A percentile compares a stretch with the other conserved stretches of the same genome.
These are phyloP conservation scores for Chlamydomonas sp. DNA, from an alignment of 139 green algal genomes.

Conservation along the genomic window DNA sequence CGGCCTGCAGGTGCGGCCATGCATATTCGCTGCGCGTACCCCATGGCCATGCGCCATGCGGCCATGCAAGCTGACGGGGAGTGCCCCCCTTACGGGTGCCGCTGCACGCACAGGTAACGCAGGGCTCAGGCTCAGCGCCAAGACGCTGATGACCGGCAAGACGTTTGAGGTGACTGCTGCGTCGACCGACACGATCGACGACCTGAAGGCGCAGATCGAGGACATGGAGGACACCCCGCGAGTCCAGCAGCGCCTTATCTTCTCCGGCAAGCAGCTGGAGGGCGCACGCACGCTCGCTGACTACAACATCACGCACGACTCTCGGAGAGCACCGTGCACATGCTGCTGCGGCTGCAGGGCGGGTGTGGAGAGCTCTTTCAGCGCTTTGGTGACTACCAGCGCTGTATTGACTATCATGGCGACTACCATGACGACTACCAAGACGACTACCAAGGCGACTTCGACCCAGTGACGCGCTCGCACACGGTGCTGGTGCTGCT, in stretches of 20 bases:
- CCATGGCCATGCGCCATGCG: too few species aligned
- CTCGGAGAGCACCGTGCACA: constrained; percentile 95
- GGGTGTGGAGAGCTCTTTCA: too few species aligned
- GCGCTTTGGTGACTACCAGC: too few species aligned
- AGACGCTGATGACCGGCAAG: constrained; percentile 80
- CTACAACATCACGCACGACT: constrained; percentile 99
- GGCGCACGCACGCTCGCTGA: constrained; percentile 89
- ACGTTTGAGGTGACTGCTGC: constrained; percentile 72
- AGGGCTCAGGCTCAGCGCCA: constrained; percentile 91
- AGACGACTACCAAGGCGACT: too few species aligned
- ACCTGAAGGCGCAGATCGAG: constrained; percentile 91
- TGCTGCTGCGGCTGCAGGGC: constrained; percentile 93
- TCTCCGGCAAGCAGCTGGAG: constrained; percentile 95
- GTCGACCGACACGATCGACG: constrained; percentile 78
- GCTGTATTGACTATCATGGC: too few species aligned
- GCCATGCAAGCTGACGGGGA: too few species aligned
- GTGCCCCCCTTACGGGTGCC: too few species aligned
- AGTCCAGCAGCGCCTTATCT: constrained; percentile 96
- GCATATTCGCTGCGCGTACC: too few species aligned
- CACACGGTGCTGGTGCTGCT: too few species aligned
- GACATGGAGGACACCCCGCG: constrained; percentile 89
- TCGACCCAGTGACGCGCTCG: too few species aligned
- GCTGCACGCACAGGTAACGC: constrained; percentile 16
- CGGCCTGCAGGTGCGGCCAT: too few species aligned
- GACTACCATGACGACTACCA: too few species aligned